phyloP scores from a whole-genome alignment of 768 basidiomycete species.

The Tricholomella constricta region DNA sequence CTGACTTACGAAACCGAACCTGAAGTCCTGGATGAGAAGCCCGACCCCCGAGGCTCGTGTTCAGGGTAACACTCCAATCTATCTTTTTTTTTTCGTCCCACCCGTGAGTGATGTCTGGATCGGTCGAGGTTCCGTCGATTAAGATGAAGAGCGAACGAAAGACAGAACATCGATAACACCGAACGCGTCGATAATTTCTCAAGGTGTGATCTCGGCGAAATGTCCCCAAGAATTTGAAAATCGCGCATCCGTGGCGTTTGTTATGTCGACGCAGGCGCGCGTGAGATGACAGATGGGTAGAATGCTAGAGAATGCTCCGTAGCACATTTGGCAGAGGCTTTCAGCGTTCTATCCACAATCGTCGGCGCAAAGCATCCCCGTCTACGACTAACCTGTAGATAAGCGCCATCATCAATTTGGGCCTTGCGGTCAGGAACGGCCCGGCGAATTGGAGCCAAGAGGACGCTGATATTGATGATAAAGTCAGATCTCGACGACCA shows the following conservation, averaged over 20 bases:
- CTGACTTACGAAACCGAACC: too few relatives aligned
- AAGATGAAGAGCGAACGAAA: too few relatives aligned
- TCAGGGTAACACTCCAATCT: not conserved
- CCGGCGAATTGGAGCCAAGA: not conserved
- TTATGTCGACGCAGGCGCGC: not conserved
- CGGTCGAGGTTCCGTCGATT: too few relatives aligned
- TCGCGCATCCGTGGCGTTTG: too few relatives aligned
- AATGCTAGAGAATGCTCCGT: too few relatives aligned
- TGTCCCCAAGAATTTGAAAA: not conserved
- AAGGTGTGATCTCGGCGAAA: not conserved
- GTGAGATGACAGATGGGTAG: not conserved
- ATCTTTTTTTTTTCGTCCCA: not conserved
- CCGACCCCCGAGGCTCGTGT: not conserved
- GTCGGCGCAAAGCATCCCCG: not conserved
- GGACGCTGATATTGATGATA: not conserved
- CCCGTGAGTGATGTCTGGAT: too few relatives aligned
- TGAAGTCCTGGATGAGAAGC: too few relatives aligned
- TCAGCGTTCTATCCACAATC: too few relatives aligned
- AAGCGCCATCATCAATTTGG: not conserved
- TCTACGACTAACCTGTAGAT: not conserved
- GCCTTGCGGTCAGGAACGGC: not conserved
- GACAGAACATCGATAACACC: not conserved
- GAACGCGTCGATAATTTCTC: not conserved
- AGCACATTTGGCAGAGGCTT: too few relatives aligned
- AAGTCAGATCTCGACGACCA: not conserved